Conservation (phyloP, 2,329 filamentous ascomycete species). For the Penicillium sp. region DNA sequence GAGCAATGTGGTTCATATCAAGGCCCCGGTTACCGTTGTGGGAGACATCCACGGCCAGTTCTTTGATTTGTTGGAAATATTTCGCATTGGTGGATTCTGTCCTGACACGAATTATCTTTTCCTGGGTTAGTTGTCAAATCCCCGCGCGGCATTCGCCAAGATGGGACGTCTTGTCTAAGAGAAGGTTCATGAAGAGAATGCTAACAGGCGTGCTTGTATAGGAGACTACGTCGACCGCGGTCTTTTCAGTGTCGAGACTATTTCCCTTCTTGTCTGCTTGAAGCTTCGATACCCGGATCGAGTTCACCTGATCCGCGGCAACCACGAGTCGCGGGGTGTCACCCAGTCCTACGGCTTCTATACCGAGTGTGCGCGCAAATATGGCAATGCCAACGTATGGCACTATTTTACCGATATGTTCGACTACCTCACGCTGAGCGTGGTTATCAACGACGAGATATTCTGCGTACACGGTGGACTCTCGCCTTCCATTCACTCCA, state of each 20-base stretch:
- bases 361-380: conserved; percentile 96
- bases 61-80: conserved; percentile 98
- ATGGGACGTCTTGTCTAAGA: not conserved
- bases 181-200: not conserved
- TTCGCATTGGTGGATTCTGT: conserved; percentile 95
- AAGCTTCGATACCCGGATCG: conserved; percentile 96
- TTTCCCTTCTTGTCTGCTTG: conserved; percentile 93
- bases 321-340: conserved; percentile 96
- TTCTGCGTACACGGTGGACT: conserved; percentile 97
- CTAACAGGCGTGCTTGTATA: conserved; percentile 41
- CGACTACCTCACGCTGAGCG: conserved; percentile 93
- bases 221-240: conserved; percentile 98
- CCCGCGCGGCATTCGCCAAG: not conserved
- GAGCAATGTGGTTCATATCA: conserved; percentile 98
- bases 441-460: conserved; percentile 98
- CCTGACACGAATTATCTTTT: conserved; percentile 99
- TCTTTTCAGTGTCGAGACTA: conserved; percentile 98
- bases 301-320: conserved; percentile 94
- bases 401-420: conserved; percentile 99
- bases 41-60: conserved; percentile 99
- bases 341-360: conserved; percentile 99
- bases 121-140: conserved; percentile 64
- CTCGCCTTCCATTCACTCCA: conserved; percentile 90
- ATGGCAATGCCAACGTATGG: conserved; percentile 98
- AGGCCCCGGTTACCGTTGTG: conserved; percentile 92